Conservation (phyloP, 352 stramenopile species). For the Globisporangium emineosum region DNA sequence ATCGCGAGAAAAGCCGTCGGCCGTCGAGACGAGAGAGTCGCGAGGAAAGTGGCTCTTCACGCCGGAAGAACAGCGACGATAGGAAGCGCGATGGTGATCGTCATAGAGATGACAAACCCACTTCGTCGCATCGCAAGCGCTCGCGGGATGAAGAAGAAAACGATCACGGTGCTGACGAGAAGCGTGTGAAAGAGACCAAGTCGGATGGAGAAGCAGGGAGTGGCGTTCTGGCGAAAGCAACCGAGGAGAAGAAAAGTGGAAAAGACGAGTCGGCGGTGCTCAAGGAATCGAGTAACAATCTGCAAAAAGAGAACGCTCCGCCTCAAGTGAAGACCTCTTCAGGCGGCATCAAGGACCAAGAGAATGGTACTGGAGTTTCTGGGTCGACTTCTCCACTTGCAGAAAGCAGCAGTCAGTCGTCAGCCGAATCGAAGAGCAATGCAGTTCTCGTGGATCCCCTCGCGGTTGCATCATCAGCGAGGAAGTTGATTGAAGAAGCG, state of each 20-base stretch:
- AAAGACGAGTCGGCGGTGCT: not conserved
- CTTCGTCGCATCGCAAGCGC: conserved; percentile 11
- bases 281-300: not conserved
- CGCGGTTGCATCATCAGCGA: conserved; percentile 6
- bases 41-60: conserved; percentile 18
- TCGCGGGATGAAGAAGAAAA: conserved; percentile 12
- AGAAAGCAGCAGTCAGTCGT: conserved; percentile 10
- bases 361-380: not conserved
- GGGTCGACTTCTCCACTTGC: conserved; percentile 4
- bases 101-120: conserved; percentile 6
- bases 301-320: not conserved
- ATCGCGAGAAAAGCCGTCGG: conserved; percentile 23
- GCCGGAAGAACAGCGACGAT: conserved; percentile 15
- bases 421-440: not conserved
- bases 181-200: not conserved
- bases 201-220: not conserved
- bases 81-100: conserved; percentile 10
- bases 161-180: not conserved
- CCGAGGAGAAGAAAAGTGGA: not conserved
- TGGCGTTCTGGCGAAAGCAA: not conserved
- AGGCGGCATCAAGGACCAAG: not conserved
- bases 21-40: conserved; percentile 16
- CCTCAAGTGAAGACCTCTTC: not conserved
- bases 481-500: conserved; percentile 15
- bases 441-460: not conserved